Percentiles rank a stretch among this genome's conserved stretches.
phyloP scores from a whole-genome alignment of 345 rosid species.

The Syzygium aromaticum region DNA sequence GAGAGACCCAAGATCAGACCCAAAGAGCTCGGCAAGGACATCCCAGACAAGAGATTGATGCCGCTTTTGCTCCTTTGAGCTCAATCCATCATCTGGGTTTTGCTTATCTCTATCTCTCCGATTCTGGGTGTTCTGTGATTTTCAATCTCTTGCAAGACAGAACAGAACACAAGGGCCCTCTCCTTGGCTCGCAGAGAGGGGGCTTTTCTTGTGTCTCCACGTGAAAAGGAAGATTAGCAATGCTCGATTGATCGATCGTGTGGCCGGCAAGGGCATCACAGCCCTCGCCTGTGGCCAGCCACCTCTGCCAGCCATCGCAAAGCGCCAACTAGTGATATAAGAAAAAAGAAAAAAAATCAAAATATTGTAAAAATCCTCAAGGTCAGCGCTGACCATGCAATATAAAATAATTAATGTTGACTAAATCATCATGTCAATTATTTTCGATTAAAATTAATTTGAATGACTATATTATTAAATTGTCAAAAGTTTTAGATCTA shows the following conservation, averaged over 20 bases:
- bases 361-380: no score
- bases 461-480: no score
- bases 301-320: not conserved
- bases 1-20: conserved; percentile 74
- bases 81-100: no score
- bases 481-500: no score
- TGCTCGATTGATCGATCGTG: no score
- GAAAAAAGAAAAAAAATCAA: no score
- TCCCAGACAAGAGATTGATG: conserved; percentile 72
- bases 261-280: not conserved
- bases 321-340: not conserved
- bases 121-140: not conserved
- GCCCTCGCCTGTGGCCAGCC: not conserved
- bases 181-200: not conserved
- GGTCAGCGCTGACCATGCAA: no score
- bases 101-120: not conserved
- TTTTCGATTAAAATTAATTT: no score
- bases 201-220: not conserved
- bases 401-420: no score
- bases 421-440: no score
- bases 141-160: not conserved
- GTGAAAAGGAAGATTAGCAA: not conserved
- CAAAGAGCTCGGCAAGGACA: conserved; percentile 80
- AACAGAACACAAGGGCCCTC: not conserved
- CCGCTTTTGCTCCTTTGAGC: conserved; percentile 51